Evolutionary conservation across 129 eudicot genomes (phyloP), one percentile per base, ranked within the genome.

Genomic region (Centaurea solstitialis): DNA sequence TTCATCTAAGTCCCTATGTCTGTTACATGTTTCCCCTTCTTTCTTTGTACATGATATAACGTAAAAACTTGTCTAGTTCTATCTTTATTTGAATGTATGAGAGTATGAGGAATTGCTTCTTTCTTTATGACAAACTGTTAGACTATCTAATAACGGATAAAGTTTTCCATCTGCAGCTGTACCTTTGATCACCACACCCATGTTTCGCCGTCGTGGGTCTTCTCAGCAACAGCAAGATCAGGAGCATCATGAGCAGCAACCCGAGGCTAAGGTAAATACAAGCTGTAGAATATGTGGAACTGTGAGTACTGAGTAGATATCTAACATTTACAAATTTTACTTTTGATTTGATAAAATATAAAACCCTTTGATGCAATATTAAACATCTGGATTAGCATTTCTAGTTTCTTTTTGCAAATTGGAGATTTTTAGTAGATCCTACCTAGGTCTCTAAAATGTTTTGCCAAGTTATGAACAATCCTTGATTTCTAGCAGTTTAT

Each of bases 121-220:
- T 64, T 64, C 68, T 64, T 64, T 64, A 20, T 62, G 3, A 75
- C 10, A 33, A 21, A 75, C 35, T 57, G 50, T 45, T 7, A 6
- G 67, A 74, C 24, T 45, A 20, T 24, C 65, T 57, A 57, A 57
- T 17, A 57, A 57, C 65, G 0, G 65, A 57, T 21, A 26, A 9
- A 57, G 21, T 59, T 75, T 26, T 33, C 15, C 53, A 26, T 79
- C 50, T 45, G 76, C 20, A 71, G 73, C 50, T 37, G 73, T 77
- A 83, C 45, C 15, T 43, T 72, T 64, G 15, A 23, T 61, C 53
- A 83, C 77, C 70, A 33, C 70, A 57, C 4, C 47, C 37, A 90
- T 90, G 93, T 90, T 90, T 78, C 88, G 90, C 43, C 87, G 91
- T 11, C 80, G 76, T 82, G 85, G 59, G 23, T 81, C 82, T 62